These are phyloP conservation scores for Calocybe indica DNA, from an alignment of 768 basidiomycete species.

Conservation along the genomic window DNA sequence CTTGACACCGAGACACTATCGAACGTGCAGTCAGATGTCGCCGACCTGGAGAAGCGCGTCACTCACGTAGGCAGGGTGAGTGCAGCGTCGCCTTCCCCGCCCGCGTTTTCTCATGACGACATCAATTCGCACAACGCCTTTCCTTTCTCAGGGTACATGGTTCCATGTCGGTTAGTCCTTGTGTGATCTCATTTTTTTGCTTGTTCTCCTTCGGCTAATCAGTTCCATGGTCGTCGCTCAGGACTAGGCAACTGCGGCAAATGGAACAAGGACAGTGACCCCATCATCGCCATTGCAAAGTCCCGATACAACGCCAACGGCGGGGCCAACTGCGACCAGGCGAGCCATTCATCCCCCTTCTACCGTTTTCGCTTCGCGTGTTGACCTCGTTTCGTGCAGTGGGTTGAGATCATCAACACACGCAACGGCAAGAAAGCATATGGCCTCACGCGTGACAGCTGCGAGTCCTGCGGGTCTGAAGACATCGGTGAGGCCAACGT, in stretches of 20 bases:
- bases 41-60: conserved; percentile 42
- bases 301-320: conserved; percentile 42
- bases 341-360: conserved; percentile 20
- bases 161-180: conserved; percentile 41
- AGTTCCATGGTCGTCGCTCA: conserved; percentile 9
- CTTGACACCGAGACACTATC: conserved; percentile 16
- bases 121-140: conserved; percentile 5
- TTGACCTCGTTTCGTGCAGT: conserved; percentile 30
- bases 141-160: conserved; percentile 54
- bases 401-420: conserved; percentile 55
- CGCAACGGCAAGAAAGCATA: conserved; percentile 43
- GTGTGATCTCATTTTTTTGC: background rate
- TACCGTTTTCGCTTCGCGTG: conserved; percentile 4
- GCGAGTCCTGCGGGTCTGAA: conserved; percentile 42
- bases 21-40: background rate
- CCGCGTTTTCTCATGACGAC: background rate
- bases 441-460: conserved; percentile 52
- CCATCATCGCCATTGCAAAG: conserved; percentile 59
- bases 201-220: conserved; percentile 5
- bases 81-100: conserved; percentile 5
- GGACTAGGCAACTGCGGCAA: conserved; percentile 62
- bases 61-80: conserved; percentile 54
- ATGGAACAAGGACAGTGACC: conserved; percentile 37
- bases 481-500: conserved; percentile 47
- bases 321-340: conserved; percentile 58